Evolutionary conservation across 225 moss, liverwort and hornwort genomes (phyloP).

Genomic region (Pseudoscleropodium purum): DNA sequence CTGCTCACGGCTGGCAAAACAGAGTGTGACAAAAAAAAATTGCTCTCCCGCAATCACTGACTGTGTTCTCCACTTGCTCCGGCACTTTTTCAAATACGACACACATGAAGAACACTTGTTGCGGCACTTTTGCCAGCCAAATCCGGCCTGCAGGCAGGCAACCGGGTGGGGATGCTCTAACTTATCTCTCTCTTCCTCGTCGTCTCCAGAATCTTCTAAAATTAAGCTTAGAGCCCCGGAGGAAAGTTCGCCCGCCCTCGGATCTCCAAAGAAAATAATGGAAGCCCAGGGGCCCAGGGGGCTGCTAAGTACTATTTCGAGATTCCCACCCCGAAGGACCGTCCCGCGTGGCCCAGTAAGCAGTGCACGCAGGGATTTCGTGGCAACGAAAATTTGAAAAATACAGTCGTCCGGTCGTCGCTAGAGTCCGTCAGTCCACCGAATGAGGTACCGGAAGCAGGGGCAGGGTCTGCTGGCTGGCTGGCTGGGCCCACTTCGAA

Average conservation of each 20-base stretch:
- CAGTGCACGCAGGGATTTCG: neutral
- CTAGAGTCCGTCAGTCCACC: neutral
- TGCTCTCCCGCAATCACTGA: too few relatives aligned
- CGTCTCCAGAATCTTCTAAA: neutral
- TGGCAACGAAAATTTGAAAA: neutral
- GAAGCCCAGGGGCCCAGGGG: neutral
- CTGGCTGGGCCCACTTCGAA: neutral
- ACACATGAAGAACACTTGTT: too few relatives aligned
- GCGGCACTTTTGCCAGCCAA: too few relatives aligned
- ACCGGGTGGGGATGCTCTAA: too few relatives aligned
- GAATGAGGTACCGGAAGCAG: too few relatives aligned
- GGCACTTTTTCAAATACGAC: too few relatives aligned
- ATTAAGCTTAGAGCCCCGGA: too few relatives aligned
- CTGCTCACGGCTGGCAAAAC: too few relatives aligned
- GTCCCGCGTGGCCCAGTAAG: neutral
- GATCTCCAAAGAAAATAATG: neutral
- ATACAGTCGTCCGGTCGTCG: neutral
- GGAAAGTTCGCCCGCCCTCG: neutral
- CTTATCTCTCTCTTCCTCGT: too few relatives aligned
- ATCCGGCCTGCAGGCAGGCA: too few relatives aligned
- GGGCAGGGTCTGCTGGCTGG: neutral
- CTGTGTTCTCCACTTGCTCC: too few relatives aligned
- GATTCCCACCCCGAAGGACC: neutral
- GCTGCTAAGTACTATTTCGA: neutral
- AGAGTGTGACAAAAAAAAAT: too few relatives aligned